phyloP scores from a whole-genome alignment of 2,329 filamentous ascomycete genomes.

The Aspergillus quadrilineatus region DNA sequence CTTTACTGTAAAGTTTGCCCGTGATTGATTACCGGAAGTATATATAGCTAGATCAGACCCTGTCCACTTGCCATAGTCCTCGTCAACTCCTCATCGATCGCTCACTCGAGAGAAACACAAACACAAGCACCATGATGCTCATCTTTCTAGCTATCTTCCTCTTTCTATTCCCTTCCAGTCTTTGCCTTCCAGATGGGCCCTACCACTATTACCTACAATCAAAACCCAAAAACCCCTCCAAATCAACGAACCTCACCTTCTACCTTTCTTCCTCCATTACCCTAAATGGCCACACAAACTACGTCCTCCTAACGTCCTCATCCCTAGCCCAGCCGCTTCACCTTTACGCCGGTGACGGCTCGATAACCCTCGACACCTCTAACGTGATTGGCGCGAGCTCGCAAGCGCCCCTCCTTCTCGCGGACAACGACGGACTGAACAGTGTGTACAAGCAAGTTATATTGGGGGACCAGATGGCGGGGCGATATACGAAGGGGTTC shows the following conservation, averaged over 20 bases:
- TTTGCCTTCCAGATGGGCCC: not conserved
- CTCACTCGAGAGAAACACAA: not conserved
- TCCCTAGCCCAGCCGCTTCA: constrained; percentile 6
- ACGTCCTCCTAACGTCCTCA: constrained; percentile 5
- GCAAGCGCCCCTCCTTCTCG: constrained; percentile 4
- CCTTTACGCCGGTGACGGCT: constrained; percentile 3
- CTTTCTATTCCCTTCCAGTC: not conserved
- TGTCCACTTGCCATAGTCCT: not conserved
- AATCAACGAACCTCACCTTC: not conserved
- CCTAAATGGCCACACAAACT: constrained; percentile 11
- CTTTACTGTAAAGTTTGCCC: not conserved
- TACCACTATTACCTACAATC: not conserved
- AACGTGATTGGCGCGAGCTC: constrained; percentile 13
- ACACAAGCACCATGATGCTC: not conserved
- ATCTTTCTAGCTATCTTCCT: not conserved
- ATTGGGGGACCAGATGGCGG: constrained; percentile 1
- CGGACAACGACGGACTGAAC: not conserved
- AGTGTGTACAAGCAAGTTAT: constrained; percentile 4
- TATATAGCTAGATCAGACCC: not conserved
- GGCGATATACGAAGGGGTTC: constrained; percentile 3
- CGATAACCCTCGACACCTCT: constrained; percentile 4
- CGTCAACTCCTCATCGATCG: not conserved
- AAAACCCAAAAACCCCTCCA: not conserved
- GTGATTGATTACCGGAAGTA: not conserved
- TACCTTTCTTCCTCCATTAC: constrained; percentile 11